These are phyloP conservation scores for Annulohypoxylon truncatum DNA, from an alignment of 2,329 filamentous ascomycete genomes.

Conservation along the genomic window DNA sequence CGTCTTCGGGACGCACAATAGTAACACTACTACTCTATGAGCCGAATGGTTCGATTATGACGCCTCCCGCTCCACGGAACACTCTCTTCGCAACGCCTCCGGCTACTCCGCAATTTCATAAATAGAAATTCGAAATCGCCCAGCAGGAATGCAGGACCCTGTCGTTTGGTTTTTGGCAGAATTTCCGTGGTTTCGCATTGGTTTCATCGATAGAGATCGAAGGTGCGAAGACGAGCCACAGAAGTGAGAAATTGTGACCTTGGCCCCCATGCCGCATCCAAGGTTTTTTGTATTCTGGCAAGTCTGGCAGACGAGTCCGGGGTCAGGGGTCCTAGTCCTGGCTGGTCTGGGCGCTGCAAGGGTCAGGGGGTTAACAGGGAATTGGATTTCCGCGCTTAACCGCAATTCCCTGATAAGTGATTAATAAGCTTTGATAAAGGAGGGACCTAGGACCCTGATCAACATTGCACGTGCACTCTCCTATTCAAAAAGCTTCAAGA, in stretches of 20 bases:
- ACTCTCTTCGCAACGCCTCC: conserved; percentile 14
- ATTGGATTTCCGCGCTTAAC: conserved; percentile 13
- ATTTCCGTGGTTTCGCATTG: conserved; percentile 44
- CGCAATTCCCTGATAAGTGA: conserved; percentile 5
- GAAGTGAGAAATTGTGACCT: conserved; percentile 3
- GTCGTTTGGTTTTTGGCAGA: conserved; percentile 34
- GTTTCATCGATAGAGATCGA: conserved; percentile 53
- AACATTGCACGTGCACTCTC: not conserved
- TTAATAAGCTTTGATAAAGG: conserved; percentile 12
- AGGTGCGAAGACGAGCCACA: conserved; percentile 50
- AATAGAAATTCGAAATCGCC: conserved; percentile 24
- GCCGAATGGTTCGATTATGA: conserved; percentile 42
- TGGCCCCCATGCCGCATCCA: conserved; percentile 14
- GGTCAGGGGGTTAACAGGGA: conserved; percentile 6
- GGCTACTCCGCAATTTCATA: conserved; percentile 16
- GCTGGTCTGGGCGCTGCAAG: conserved; percentile 14
- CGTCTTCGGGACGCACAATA: conserved; percentile 12
- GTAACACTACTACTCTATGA: conserved; percentile 4
- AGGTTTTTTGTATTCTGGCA: not conserved
- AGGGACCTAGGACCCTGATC: not conserved
- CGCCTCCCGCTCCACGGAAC: conserved; percentile 19
- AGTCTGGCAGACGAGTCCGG: not conserved
- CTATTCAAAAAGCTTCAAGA: not conserved
- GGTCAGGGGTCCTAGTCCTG: conserved; percentile 1
- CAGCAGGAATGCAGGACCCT: conserved; percentile 20